Evolutionary conservation across 768 basidiomycete species (phyloP).

Genomic region (Mycena olivaceomarginata): DNA sequence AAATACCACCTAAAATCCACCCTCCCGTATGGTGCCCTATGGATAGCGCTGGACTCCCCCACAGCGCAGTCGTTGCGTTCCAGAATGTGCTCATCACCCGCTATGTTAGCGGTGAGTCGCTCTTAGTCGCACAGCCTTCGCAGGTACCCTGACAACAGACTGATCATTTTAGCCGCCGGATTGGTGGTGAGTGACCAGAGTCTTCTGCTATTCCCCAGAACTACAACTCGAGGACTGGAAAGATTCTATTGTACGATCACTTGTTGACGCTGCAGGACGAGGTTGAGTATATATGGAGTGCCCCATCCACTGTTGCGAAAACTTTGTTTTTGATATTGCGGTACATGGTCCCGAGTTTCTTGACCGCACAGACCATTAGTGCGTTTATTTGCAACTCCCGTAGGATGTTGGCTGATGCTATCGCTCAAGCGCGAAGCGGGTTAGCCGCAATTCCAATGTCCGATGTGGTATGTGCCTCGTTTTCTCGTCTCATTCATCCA

Average conservation of each 20-base stretch:
- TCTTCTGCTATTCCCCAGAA: not conserved
- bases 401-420: not conserved
- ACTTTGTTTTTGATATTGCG: conserved; percentile 35
- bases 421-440: conserved; percentile 16
- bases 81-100: conserved; percentile 12
- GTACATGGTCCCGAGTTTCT: conserved; percentile 37
- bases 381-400: not conserved
- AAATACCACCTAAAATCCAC: no score
- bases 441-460: conserved; percentile 10
- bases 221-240: not conserved
- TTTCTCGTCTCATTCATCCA: not conserved
- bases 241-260: conserved; percentile 39
- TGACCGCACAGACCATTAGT: conserved; percentile 21
- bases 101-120: conserved; percentile 23
- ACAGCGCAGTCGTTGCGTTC: not conserved
- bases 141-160: not conserved
- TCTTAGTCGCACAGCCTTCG: no score
- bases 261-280: conserved; percentile 35
- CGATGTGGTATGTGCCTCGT: not conserved
- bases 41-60: conserved; percentile 14
- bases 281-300: conserved; percentile 39
- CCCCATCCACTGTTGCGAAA: conserved; percentile 20
- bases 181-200: conserved; percentile 5
- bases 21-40: not conserved
- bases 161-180: conserved; percentile 12